Evolutionary conservation across 257 asterid species (phyloP).

Genomic region (Voacanga thouarsii): DNA sequence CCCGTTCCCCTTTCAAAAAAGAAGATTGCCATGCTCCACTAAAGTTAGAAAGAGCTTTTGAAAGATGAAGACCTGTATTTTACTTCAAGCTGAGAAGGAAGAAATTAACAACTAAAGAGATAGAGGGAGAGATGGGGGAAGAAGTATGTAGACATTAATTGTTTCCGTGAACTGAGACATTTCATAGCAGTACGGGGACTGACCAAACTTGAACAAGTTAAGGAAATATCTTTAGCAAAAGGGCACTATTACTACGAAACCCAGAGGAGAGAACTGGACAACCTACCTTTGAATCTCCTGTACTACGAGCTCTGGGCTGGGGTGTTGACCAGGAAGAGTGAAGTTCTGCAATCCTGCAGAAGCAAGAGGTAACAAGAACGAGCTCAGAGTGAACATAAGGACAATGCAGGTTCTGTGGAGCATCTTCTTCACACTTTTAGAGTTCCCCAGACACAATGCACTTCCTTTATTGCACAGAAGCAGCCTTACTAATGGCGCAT

Average conservation of each 20-base stretch:
- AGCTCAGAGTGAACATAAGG: conserved; percentile 6
- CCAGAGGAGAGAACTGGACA: not conserved
- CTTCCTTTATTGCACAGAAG: not conserved
- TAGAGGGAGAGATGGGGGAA: not conserved
- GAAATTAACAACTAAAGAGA: too few species aligned
- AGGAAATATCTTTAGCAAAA: not conserved
- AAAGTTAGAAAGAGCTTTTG: not conserved
- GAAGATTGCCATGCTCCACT: not conserved
- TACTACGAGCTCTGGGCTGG: conserved; percentile 44
- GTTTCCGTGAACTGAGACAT: not conserved
- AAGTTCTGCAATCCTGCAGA: conserved; percentile 20
- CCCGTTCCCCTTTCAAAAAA: not conserved
- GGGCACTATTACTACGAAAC: not conserved
- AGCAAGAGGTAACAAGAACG: conserved; percentile 7
- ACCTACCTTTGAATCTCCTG: conserved; percentile 35
- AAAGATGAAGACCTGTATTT: not conserved
- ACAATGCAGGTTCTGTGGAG: conserved; percentile 31
- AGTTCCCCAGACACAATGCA: not conserved
- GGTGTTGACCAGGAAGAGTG: conserved; percentile 51
- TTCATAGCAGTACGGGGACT: too few species aligned
- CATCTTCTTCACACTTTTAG: conserved; percentile 17
- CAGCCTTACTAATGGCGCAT: conserved; percentile 6
- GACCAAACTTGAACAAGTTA: too few species aligned
- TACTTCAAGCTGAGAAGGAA: not conserved
- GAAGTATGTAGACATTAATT: not conserved